A percentile compares a stretch with the other conserved stretches of the same genome.
phyloP scores from a whole-genome alignment of 495 filamentous ascomycete species.

The Daldinia grandis region DNA sequence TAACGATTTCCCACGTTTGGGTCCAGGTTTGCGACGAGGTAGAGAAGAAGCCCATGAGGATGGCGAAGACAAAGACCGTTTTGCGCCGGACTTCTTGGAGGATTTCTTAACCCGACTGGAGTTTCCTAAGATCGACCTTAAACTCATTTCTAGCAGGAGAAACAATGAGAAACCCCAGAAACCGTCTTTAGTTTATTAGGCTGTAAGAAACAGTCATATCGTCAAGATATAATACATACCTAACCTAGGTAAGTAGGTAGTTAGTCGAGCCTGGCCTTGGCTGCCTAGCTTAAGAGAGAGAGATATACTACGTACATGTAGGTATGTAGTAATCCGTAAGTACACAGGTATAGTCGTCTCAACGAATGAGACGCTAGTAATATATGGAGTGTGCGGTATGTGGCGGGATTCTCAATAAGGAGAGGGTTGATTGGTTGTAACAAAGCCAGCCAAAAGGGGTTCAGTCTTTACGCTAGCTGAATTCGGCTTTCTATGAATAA shows the following conservation, averaged over 20 bases:
- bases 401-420: neutral
- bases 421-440: conserved; percentile 5
- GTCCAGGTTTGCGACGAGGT: conserved; percentile 65
- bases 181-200: neutral
- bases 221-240: neutral
- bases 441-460: conserved; percentile 1
- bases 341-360: neutral
- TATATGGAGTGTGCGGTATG: neutral
- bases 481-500: conserved; percentile 36
- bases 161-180: conserved; percentile 15
- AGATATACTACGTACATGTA: neutral
- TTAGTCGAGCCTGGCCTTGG: neutral
- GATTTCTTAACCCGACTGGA: conserved; percentile 55
- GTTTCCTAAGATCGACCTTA: conserved; percentile 48
- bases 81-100: conserved; percentile 46
- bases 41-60: conserved; percentile 54
- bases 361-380: conserved; percentile 16
- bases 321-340: neutral
- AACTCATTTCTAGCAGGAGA: conserved; percentile 35
- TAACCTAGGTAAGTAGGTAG: no score
- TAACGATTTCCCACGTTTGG: conserved; percentile 45
- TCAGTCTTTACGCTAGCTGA: conserved; percentile 11
- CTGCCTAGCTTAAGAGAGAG: neutral
- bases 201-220: neutral
- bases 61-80: conserved; percentile 51